Conservation (phyloP, 441 rosid species). For the Codiaeum variegatum region DNA sequence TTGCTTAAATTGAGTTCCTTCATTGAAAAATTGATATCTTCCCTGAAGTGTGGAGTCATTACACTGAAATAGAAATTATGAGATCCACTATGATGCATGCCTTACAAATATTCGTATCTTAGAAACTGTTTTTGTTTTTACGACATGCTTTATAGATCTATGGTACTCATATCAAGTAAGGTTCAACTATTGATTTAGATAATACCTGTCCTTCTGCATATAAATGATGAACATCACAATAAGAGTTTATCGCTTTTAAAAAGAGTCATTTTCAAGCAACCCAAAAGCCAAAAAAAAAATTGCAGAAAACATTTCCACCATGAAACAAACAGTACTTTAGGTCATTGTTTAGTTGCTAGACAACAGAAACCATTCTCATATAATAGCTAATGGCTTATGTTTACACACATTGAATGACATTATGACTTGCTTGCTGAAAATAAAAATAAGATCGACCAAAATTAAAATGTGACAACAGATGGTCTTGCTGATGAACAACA, state of each 20-base stretch:
- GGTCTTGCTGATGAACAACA: slow-evolving; percentile 13
- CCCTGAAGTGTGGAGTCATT: slow-evolving; percentile 85
- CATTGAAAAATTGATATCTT: slow-evolving; percentile 73
- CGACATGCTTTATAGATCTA: not conserved
- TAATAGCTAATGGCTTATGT: not conserved
- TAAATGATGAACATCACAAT: not conserved
- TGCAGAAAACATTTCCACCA: too few species aligned
- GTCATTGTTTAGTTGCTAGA: not conserved
- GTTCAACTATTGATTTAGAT: not conserved
- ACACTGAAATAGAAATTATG: slow-evolving; percentile 53
- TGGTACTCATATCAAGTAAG: not conserved
- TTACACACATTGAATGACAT: slow-evolving; percentile 5
- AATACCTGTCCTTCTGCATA: not conserved
- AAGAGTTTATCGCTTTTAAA: too few species aligned
- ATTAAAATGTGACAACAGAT: slow-evolving; percentile 12
- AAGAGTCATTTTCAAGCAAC: too few species aligned
- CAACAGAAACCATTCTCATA: not conserved
- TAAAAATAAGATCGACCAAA: slow-evolving; percentile 6
- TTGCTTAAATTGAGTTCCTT: slow-evolving; percentile 71
- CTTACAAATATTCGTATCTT: not conserved
- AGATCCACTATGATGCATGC: slow-evolving; percentile 1
- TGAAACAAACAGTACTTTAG: too few species aligned
- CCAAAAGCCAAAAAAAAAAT: too few species aligned
- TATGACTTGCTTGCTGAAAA: not conserved
- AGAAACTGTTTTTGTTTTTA: not conserved